phyloP scores from a whole-genome alignment of 139 green algal genomes.

The Spirogloea muscicola region DNA sequence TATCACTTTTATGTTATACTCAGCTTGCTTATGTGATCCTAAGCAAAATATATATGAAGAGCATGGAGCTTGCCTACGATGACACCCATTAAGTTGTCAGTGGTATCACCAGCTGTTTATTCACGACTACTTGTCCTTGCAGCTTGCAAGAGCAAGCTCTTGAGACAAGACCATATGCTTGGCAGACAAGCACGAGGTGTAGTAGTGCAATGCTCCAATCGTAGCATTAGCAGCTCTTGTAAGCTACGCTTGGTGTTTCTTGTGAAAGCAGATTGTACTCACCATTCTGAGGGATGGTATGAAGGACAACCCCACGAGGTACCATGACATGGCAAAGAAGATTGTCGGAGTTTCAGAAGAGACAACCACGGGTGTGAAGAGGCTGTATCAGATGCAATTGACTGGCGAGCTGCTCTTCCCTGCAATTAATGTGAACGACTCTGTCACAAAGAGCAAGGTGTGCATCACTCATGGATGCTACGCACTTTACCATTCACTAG shows the following conservation, averaged over 20 bases:
- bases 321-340: constrained; percentile 74
- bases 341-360: constrained; percentile 92
- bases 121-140: constrained; percentile 90
- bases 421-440: constrained; percentile 99
- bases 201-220: too few species aligned
- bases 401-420: constrained; percentile 88
- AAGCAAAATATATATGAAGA: too few species aligned
- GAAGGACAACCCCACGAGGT: constrained; percentile 57
- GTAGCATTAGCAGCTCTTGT: too few species aligned
- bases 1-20: too few species aligned
- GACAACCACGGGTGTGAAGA: constrained; percentile 98
- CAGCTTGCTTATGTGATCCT: too few species aligned
- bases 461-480: background rate
- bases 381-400: constrained; percentile 95
- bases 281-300: constrained; percentile 79
- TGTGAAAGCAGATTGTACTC: constrained; percentile 86
- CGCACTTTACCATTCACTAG: background rate
- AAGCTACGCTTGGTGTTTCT: too few species aligned
- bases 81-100: too few species aligned
- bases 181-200: too few species aligned
- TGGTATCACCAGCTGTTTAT: too few species aligned
- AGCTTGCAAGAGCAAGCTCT: constrained; percentile 92
- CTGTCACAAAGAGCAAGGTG: constrained; percentile 99
- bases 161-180: constrained; percentile 68
- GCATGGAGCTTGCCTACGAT: too few species aligned